These are phyloP conservation scores for Zygotorulaspora danielsina DNA, from an alignment of 805 yeast species.

Conservation along the genomic window DNA sequence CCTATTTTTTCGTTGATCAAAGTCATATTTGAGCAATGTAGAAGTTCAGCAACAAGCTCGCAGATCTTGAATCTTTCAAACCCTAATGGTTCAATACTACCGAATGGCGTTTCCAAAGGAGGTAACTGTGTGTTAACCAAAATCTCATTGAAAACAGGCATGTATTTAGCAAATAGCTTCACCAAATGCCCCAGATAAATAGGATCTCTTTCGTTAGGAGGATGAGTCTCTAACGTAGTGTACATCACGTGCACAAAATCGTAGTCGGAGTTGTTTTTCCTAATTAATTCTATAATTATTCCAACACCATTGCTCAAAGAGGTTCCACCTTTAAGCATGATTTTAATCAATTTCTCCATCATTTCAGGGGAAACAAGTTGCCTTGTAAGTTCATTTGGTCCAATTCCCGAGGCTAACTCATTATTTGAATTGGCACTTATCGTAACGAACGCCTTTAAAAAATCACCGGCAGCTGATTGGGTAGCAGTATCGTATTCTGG, in stretches of 20 bases:
- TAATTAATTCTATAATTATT: conserved; percentile 85
- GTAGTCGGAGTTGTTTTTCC: conserved; percentile 94
- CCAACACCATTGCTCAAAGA: conserved; percentile 94
- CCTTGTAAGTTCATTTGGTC: conserved; percentile 91
- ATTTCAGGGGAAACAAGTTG: conserved; percentile 77
- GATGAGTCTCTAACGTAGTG: conserved; percentile 80
- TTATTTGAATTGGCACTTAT: conserved; percentile 90
- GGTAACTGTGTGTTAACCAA: conserved; percentile 40
- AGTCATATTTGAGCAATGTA: conserved; percentile 96
- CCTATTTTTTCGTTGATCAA: conserved; percentile 75
- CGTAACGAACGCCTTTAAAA: conserved; percentile 87
- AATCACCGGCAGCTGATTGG: conserved; percentile 94
- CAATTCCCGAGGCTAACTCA: conserved; percentile 83
- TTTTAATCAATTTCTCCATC: conserved; percentile 59
- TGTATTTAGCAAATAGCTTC: conserved; percentile 65
- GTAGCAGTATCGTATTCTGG: conserved; percentile 64
- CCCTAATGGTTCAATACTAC: conserved; percentile 74
- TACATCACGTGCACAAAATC: conserved; percentile 82
- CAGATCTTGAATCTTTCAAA: conserved; percentile 90
- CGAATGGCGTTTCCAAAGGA: conserved; percentile 42
- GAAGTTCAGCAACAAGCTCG: conserved; percentile 86
- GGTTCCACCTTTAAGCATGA: conserved; percentile 79
- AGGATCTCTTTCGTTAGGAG: conserved; percentile 90
- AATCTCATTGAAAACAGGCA: conserved; percentile 63
- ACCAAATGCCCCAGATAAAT: conserved; percentile 86